Evolutionary conservation across 225 moss, liverwort and hornwort species (phyloP), one percentile per base, ranked within the genome.

Genomic region (Pleurozium schreberi): DNA sequence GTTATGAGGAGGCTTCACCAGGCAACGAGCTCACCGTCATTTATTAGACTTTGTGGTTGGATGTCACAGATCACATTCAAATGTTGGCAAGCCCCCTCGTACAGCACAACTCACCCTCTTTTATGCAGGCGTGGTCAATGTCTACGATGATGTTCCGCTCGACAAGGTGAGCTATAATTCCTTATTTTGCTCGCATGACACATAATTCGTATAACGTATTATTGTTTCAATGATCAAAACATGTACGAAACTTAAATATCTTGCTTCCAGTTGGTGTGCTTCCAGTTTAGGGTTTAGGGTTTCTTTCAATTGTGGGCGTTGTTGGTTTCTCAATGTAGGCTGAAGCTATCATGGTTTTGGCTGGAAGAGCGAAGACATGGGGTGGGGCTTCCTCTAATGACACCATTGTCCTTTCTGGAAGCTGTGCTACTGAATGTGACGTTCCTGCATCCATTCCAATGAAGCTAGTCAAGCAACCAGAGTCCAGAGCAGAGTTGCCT

Each of bases 61-160:
- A 87, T 90, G 86, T 64, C 36, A 42, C 86, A 94, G 91, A 82
- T 64, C 85, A 60, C 73, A 85, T 82, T 81, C 87, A 77, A 25
- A 47, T 47, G 49, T 31, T 78, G 87, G 87, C 36, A 92, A 85
- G 86, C 91, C 68, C 28, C 93, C 91, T 43, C 89, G 91, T 25
- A 91, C 94, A 86, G 95, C 95, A 14, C 98, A 98, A 88, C 93
- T 98, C 76, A 97, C 98, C 36, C 95, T 97, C 90, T 98, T 98
- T 57, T 98, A 97, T 65, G 90, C 93, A 45, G 96, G 97, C 88
- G 89, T 83, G 88, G 98, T 97, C 70, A 97, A 98, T 88, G 96
- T 97, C 5, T 97, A 96, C 60, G 95, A 98, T 55, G 93, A 96
- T 23, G 94, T 98, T 42, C 96, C 98, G 4, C 78, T 83, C 74